These are phyloP conservation scores for Trichoderma sp. DNA, from an alignment of 2,329 filamentous ascomycete species.

Conservation along the genomic window DNA sequence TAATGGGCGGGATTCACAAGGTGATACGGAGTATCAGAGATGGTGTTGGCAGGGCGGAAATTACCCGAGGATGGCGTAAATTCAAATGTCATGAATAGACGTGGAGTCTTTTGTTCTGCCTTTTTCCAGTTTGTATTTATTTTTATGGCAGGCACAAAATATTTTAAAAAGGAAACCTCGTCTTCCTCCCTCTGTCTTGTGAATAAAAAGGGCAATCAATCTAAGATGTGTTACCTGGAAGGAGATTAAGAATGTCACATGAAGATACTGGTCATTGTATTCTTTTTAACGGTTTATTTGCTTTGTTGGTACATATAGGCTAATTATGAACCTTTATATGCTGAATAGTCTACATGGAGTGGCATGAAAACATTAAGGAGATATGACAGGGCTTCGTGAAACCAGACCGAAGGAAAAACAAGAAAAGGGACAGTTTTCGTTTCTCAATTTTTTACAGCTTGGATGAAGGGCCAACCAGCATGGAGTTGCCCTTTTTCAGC, in stretches of 20 bases:
- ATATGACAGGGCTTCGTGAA: constrained; percentile 9
- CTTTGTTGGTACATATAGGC: constrained; percentile 7
- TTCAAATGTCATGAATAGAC: constrained; percentile 37
- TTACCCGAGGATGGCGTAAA: constrained; percentile 29
- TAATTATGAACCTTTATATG: constrained; percentile 15
- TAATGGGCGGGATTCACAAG: constrained; percentile 8
- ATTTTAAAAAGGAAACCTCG: not conserved
- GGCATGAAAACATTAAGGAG: constrained; percentile 18
- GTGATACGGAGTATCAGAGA: constrained; percentile 16
- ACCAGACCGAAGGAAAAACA: constrained; percentile 12
- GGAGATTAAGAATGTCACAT: not conserved
- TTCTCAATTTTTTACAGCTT: constrained; percentile 58
- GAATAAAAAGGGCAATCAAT: not conserved
- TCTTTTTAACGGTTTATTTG: not conserved
- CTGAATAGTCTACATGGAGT: constrained; percentile 26
- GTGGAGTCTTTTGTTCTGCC: constrained; percentile 6
- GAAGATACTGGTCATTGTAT: not conserved
- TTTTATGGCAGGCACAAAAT: not conserved
- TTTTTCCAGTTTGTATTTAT: not conserved
- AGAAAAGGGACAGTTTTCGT: not conserved
- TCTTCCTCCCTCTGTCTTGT: not conserved
- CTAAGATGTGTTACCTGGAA: not conserved
- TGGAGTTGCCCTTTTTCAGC: constrained; percentile 65
- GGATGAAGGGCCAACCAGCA: constrained; percentile 46
- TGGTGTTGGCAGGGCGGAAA: constrained; percentile 23